Conservation (phyloP, 768 basidiomycete species). For the Neoboletus brunneissimus region DNA sequence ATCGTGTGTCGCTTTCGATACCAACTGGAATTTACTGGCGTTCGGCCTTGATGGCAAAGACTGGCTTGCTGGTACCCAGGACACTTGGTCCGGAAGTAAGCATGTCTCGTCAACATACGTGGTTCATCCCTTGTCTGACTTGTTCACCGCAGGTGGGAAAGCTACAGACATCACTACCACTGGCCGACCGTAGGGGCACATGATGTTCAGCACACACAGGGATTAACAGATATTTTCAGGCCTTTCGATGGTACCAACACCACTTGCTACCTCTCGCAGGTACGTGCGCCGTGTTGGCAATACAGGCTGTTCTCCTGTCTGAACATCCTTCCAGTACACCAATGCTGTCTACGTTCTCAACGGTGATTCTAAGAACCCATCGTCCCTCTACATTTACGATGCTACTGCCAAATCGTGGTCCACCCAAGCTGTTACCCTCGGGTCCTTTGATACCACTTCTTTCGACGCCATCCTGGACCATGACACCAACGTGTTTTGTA, state of each 20-base stretch:
- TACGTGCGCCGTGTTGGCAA: conserved; percentile 22
- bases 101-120: not conserved
- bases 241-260: conserved; percentile 63
- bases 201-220: not conserved
- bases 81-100: conserved; percentile 61
- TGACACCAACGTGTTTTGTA: conserved; percentile 90
- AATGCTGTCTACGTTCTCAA: conserved; percentile 86
- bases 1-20: conserved; percentile 78
- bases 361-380: conserved; percentile 67
- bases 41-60: conserved; percentile 85
- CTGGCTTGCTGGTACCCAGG: conserved; percentile 72
- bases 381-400: conserved; percentile 78
- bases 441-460: conserved; percentile 58
- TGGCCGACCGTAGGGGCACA: conserved; percentile 68
- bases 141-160: conserved; percentile 24
- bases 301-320: not conserved
- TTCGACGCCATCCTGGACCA: conserved; percentile 84
- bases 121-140: not conserved
- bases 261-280: conserved; percentile 74
- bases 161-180: conserved; percentile 67
- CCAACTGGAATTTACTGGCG: conserved; percentile 77
- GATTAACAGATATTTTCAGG: conserved; percentile 32
- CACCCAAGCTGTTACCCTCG: conserved; percentile 57
- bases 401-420: conserved; percentile 73
- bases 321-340: conserved; percentile 50